Evolutionary conservation across 2,329 filamentous ascomycete species (phyloP).

Genomic region (Sphaerulina populicola): DNA sequence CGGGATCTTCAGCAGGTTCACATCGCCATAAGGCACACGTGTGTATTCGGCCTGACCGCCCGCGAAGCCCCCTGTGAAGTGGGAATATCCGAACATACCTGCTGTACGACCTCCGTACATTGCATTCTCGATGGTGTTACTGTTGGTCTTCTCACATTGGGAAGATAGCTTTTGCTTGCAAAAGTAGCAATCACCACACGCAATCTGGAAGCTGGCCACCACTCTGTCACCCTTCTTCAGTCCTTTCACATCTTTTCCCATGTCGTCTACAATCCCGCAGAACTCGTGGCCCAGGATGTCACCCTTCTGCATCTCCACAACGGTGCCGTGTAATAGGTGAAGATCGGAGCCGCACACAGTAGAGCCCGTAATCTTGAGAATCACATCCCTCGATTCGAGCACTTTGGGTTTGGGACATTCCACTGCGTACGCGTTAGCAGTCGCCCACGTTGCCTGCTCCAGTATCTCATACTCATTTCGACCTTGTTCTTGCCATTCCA

Average conservation of each 20-base stretch:
- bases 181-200: slow-evolving; percentile 60
- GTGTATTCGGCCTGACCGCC: slow-evolving; percentile 84
- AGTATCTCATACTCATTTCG: slow-evolving; percentile 40
- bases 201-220: slow-evolving; percentile 81
- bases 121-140: slow-evolving; percentile 59
- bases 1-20: slow-evolving; percentile 72
- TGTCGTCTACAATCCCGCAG: slow-evolving; percentile 44
- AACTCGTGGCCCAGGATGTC: slow-evolving; percentile 48
- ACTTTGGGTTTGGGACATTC: slow-evolving; percentile 63
- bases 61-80: slow-evolving; percentile 79
- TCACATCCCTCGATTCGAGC: slow-evolving; percentile 66
- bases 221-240: slow-evolving; percentile 50
- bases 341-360: slow-evolving; percentile 56
- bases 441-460: slow-evolving; percentile 10
- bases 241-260: slow-evolving; percentile 38
- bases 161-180: slow-evolving; percentile 71
- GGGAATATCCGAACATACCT: slow-evolving; percentile 52
- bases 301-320: slow-evolving; percentile 45
- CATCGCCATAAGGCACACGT: slow-evolving; percentile 68
- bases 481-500: slow-evolving; percentile 81
- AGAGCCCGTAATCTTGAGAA: slow-evolving; percentile 65
- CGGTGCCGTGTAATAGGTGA: slow-evolving; percentile 46
- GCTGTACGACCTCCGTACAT: slow-evolving; percentile 74
- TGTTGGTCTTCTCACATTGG: slow-evolving; percentile 71
- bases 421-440: slow-evolving; percentile 29